A percentile compares a stretch with the other conserved stretches of the same genome.
phyloP scores from a whole-genome alignment of 257 asterid genomes.

The Gardenia jasminoides region DNA sequence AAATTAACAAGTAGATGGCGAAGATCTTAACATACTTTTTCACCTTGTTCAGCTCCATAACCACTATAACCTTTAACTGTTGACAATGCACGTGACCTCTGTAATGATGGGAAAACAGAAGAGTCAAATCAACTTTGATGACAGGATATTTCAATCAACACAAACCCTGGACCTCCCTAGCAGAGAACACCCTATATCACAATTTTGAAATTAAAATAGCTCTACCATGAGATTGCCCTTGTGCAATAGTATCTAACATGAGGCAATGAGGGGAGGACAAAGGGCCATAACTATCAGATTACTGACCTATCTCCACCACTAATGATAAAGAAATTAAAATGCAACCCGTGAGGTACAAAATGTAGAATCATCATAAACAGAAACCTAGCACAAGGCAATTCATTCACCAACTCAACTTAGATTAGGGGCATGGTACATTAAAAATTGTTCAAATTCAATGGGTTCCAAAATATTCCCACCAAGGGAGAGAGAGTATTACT shows the following conservation, averaged over 20 bases:
- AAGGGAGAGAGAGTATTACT: background rate
- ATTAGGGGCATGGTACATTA: background rate
- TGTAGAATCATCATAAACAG: background rate
- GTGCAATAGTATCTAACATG: no score
- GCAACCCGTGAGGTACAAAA: background rate
- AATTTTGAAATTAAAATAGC: background rate
- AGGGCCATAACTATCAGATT: background rate
- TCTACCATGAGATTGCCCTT: background rate
- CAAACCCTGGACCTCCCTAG: background rate
- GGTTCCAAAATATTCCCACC: background rate
- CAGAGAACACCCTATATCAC: no score
- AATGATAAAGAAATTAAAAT: background rate
- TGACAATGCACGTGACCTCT: constrained; percentile 74
- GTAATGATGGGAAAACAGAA: constrained; percentile 23
- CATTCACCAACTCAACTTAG: background rate
- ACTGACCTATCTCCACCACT: background rate
- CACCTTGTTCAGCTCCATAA: constrained; percentile 99
- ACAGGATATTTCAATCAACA: background rate
- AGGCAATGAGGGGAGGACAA: background rate
- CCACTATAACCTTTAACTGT: constrained; percentile 86
- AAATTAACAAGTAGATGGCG: background rate
- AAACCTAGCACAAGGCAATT: background rate
- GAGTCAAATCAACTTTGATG: constrained; percentile 3
- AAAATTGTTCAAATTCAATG: background rate
- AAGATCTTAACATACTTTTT: constrained; percentile 50